phyloP scores from a whole-genome alignment of 1,284 basidiomycete species.

The Heliocybe sulcata region DNA sequence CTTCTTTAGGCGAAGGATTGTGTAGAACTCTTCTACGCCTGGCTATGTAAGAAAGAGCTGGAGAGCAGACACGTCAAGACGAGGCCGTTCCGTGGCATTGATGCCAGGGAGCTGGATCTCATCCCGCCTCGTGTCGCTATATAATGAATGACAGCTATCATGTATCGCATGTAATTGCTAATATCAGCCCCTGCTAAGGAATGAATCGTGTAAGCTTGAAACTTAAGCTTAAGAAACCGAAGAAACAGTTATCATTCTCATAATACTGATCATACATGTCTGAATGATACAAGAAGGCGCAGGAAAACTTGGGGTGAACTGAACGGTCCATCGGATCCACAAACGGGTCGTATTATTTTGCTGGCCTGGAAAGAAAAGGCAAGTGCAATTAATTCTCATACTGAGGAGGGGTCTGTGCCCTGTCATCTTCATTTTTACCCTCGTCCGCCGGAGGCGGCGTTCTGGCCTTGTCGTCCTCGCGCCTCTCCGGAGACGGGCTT shows the following conservation, averaged over 20 bases:
- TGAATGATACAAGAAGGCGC: not conserved
- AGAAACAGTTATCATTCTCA: not conserved
- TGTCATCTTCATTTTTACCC: conserved; percentile 40
- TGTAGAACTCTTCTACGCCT: conserved; percentile 56
- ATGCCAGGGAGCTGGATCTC: conserved; percentile 56
- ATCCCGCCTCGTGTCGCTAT: conserved; percentile 18
- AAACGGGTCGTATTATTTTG: not conserved
- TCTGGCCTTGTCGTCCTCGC: conserved; percentile 24
- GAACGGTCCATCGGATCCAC: not conserved
- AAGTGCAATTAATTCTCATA: conserved; percentile 32
- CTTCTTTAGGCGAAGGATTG: conserved; percentile 58
- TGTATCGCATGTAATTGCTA: not conserved
- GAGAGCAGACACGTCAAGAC: conserved; percentile 59
- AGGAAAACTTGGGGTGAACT: not conserved
- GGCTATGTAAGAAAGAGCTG: conserved; percentile 61
- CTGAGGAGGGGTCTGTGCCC: conserved; percentile 44
- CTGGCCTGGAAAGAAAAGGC: not conserved
- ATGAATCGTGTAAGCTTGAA: too few relatives aligned
- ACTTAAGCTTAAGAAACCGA: not conserved
- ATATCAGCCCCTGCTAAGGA: not conserved
- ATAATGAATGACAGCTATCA: not conserved
- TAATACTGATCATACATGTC: not conserved
- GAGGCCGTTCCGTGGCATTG: conserved; percentile 63
- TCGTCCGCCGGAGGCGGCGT: conserved; percentile 35
- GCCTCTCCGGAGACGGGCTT: not conserved